phyloP scores from a whole-genome alignment of 768 basidiomycete species.

The Termitomyces sp. region DNA sequence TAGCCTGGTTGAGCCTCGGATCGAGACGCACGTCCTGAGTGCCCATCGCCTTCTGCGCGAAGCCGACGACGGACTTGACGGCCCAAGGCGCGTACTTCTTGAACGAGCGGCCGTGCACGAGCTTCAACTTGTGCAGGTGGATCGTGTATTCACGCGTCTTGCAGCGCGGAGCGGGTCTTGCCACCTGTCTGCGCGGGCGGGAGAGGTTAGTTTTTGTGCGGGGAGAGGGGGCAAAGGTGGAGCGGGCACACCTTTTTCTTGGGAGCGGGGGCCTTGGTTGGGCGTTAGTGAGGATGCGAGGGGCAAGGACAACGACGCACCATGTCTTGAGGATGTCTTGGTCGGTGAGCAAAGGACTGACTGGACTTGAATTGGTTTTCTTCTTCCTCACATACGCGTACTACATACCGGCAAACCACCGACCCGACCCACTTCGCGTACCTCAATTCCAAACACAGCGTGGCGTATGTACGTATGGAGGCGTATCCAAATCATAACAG shows the following conservation, averaged over 20 bases:
- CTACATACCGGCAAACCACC: constrained; percentile 35
- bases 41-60: constrained; percentile 94
- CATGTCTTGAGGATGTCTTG: too few species aligned
- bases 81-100: constrained; percentile 98
- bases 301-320: too few species aligned
- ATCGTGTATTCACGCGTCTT: constrained; percentile 99
- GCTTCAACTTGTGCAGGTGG: constrained; percentile 96
- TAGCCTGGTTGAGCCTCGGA: constrained; percentile 93
- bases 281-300: too few species aligned
- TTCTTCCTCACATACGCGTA: constrained; percentile 36
- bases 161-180: constrained; percentile 94
- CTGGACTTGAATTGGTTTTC: too few species aligned
- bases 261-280: constrained; percentile 48
- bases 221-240: too few species aligned
- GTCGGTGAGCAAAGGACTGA: too few species aligned
- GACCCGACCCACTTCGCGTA: constrained; percentile 35
- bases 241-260: constrained; percentile 68
- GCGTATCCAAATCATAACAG: background rate
- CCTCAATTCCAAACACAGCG: constrained; percentile 16
- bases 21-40: constrained; percentile 92
- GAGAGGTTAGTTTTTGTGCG: too few species aligned
- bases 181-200: constrained; percentile 48
- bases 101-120: constrained; percentile 87
- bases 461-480: constrained; percentile 10
- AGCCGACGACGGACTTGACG: constrained; percentile 89